Evolutionary conservation across 805 yeast species (phyloP).

Genomic region (Middelhovenomyces tepae): DNA sequence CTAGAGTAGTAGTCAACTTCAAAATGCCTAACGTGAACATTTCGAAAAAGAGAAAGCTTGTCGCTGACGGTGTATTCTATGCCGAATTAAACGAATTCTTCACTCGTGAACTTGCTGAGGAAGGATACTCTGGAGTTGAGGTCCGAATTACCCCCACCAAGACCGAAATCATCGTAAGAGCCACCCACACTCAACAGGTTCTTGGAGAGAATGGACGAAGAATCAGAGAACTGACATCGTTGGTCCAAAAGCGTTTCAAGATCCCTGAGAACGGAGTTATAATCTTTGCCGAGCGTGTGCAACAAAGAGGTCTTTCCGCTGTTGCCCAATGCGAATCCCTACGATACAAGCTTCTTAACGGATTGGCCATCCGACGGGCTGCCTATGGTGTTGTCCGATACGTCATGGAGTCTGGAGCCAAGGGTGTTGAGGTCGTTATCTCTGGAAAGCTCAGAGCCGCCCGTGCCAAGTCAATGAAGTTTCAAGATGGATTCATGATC

Average conservation of each 20-base stretch:
- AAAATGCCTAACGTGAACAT: constrained; percentile 39
- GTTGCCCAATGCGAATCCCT: constrained; percentile 99
- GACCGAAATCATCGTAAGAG: constrained; percentile 97
- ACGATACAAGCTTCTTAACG: constrained; percentile 95
- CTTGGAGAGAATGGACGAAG: constrained; percentile 99
- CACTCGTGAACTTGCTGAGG: constrained; percentile 99
- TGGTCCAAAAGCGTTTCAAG: constrained; percentile 98
- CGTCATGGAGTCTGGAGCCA: constrained; percentile 99
- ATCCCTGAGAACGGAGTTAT: constrained; percentile 87
- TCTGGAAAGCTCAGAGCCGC: constrained; percentile 99
- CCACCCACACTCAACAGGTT: constrained; percentile 97
- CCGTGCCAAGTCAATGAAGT: constrained; percentile 99
- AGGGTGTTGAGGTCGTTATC: constrained; percentile 99
- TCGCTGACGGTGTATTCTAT: constrained; percentile 99
- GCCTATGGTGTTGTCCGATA: constrained; percentile 99
- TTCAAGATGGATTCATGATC: constrained; percentile 99
- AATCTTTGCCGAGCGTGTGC: constrained; percentile 97
- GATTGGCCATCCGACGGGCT: constrained; percentile 99
- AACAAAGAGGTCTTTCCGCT: constrained; percentile 98
- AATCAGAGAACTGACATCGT: constrained; percentile 96
- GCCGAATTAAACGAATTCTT: constrained; percentile 99
- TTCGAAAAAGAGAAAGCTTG: constrained; percentile 98
- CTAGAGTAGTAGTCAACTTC: constrained; percentile 1
- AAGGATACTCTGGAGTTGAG: constrained; percentile 99
- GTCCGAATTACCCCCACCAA: constrained; percentile 97